Evolutionary conservation across 108 stramenopile genomes (phyloP), one percentile per base, ranked within the genome.

Genomic region (Discostella stelligeroides): DNA sequence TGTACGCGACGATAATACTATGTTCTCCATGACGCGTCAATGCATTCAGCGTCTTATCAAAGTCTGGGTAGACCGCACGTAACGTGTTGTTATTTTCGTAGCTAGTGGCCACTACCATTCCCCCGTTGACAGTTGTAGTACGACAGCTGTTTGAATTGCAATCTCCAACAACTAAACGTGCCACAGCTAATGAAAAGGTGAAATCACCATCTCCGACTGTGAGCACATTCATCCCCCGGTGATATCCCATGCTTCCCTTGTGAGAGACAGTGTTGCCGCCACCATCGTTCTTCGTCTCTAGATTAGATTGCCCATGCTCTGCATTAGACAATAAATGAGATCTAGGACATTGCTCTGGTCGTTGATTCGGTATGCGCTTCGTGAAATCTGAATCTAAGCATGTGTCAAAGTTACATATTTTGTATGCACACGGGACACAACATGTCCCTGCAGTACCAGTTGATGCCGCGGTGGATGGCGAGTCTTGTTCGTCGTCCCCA

Each of bases 171-270:
- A 91, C 55, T 5, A 84, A 47, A 24, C 85, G 70, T n/a, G 92
- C 86, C 23, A 97, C 38, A 18, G 91, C 92, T 34, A 92, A 67
- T 11, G 91, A 91, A 68, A 92, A 97, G 9, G 90, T 79, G 61
- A 95, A 88, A 75, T 97, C 96, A n/a, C 96, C 96, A 73, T 97
- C 96, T 0, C 96, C 96, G 17, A 95, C 88, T 12, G 88, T 87
- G 37, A 97, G 69, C 29, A 89, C 76, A n/a, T 67, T 63, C 86
- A 91, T 87, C 49, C 88, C 89, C 12, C 46, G 67, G 12, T 66
- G 54, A 58, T 86, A 88, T 65, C 88, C 92, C 63, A 85, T 41
- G 1, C 47, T 73, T 23, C 50, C 53, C 38, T 63, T 59, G 27
- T 12, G 17, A 39, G 34, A 45, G 14, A 10, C 43, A 47, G 13